phyloP scores from a whole-genome alignment of 192 early-diverging fungal genomes.

The Spinellus fusiger region DNA sequence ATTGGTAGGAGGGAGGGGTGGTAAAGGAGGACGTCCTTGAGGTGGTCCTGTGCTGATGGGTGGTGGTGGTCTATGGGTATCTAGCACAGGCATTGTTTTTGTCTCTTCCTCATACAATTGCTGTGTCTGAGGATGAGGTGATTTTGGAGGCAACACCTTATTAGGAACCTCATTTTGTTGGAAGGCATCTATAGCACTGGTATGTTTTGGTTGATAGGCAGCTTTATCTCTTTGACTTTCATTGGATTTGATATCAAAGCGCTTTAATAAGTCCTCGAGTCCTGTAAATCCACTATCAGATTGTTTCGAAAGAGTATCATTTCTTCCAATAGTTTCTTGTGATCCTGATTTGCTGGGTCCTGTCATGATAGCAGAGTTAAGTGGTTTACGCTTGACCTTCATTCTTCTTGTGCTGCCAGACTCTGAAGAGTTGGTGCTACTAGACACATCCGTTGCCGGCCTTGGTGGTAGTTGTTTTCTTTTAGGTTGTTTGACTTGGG shows the following conservation, averaged over 20 bases:
- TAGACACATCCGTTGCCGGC: no score
- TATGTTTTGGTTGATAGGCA: no score
- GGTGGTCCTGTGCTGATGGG: neutral
- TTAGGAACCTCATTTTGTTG: no score
- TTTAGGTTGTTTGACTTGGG: neutral
- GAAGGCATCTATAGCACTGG: no score
- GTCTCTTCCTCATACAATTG: neutral
- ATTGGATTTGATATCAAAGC: neutral
- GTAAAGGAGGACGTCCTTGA: no score
- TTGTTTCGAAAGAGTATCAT: neutral
- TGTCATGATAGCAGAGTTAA: constrained; percentile 6
- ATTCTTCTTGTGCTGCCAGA: constrained; percentile 5
- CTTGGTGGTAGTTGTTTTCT: neutral
- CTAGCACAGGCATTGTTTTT: neutral
- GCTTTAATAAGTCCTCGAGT: neutral
- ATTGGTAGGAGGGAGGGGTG: no score
- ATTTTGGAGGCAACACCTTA: neutral
- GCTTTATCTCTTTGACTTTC: neutral
- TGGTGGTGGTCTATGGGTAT: neutral
- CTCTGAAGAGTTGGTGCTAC: no score
- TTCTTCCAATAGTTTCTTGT: neutral
- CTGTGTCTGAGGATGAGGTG: neutral
- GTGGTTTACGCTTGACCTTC: constrained; percentile 10
- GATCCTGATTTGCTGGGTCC: neutral
- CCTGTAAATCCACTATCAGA: neutral